Percentiles rank a stretch among this genome's conserved stretches.
phyloP scores from a whole-genome alignment of 257 asterid genomes.

The Ilex asprella region DNA sequence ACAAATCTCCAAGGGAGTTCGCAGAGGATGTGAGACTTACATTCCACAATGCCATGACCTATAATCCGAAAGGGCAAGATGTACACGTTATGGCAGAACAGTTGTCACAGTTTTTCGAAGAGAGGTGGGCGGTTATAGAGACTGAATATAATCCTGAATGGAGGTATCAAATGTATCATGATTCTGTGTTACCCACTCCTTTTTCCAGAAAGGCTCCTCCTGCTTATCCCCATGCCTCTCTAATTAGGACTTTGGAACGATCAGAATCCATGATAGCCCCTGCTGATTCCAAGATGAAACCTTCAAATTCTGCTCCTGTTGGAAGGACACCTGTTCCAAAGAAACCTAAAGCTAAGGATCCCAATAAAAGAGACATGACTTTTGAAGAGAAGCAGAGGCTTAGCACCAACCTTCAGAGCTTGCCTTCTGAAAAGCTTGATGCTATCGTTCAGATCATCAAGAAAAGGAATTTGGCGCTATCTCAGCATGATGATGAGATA shows the following conservation, averaged over 20 bases:
- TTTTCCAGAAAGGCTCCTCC: constrained; percentile 43
- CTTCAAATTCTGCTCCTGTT: constrained; percentile 35
- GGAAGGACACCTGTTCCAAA: constrained; percentile 69
- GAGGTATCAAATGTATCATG: constrained; percentile 56
- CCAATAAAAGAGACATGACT: constrained; percentile 59
- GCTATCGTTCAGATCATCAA: constrained; percentile 85
- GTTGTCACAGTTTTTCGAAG: constrained; percentile 61
- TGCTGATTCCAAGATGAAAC: constrained; percentile 35
- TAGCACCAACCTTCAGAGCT: constrained; percentile 74
- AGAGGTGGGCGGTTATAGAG: constrained; percentile 72
- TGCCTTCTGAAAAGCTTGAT: constrained; percentile 89
- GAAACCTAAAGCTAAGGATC: constrained; percentile 80
- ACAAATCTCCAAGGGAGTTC: constrained; percentile 67
- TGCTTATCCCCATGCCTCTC: constrained; percentile 22
- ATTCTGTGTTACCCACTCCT: constrained; percentile 54
- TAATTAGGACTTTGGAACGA: constrained; percentile 37
- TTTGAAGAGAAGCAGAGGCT: constrained; percentile 92
- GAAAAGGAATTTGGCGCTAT: constrained; percentile 66
- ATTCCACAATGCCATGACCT: constrained; percentile 61
- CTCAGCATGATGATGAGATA: constrained; percentile 82
- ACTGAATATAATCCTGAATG: constrained; percentile 47
- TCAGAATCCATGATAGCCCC: constrained; percentile 37
- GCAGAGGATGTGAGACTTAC: constrained; percentile 90
- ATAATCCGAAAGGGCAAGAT: constrained; percentile 68
- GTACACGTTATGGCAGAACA: constrained; percentile 82